These are phyloP conservation scores for Taphrina pruni DNA, from an alignment of 1,139 yeast species.

Conservation along the genomic window DNA sequence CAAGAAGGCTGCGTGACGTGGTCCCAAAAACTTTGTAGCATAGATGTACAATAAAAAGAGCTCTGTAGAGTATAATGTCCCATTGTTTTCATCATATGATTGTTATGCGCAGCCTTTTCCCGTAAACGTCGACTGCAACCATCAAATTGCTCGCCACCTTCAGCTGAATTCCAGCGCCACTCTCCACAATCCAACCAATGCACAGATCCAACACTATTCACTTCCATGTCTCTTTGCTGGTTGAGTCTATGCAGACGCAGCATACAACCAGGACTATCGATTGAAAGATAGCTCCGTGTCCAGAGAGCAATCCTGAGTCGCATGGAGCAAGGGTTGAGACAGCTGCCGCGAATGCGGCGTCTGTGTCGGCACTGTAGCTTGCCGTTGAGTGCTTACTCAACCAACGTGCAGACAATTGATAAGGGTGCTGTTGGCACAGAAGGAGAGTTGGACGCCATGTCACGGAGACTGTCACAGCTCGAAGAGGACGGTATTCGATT, in stretches of 20 bases:
- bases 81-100: not conserved
- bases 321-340: slow-evolving; percentile 3
- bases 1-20: slow-evolving; percentile 24
- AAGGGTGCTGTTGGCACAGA: not conserved
- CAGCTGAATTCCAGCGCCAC: not conserved
- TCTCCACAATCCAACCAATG: not conserved
- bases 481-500: slow-evolving; percentile 7
- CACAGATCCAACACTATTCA: not conserved
- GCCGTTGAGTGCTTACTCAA: slow-evolving; percentile 1
- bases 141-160: slow-evolving; percentile 1
- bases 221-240: not conserved
- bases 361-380: not conserved
- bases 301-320: not conserved
- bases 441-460: slow-evolving; percentile 17
- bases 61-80: too few species aligned
- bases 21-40: too few species aligned
- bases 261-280: too few species aligned
- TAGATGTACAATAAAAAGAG: not conserved
- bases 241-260: not conserved
- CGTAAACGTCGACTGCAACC: not conserved
- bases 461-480: slow-evolving; percentile 10
- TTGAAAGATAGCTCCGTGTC: too few species aligned
- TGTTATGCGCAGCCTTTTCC: not conserved
- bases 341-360: not conserved
- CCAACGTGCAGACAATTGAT: not conserved